Evolutionary conservation across 129 eudicot genomes (phyloP), one percentile per base, ranked within the genome.

Genomic region (Pulicaria dysenterica): DNA sequence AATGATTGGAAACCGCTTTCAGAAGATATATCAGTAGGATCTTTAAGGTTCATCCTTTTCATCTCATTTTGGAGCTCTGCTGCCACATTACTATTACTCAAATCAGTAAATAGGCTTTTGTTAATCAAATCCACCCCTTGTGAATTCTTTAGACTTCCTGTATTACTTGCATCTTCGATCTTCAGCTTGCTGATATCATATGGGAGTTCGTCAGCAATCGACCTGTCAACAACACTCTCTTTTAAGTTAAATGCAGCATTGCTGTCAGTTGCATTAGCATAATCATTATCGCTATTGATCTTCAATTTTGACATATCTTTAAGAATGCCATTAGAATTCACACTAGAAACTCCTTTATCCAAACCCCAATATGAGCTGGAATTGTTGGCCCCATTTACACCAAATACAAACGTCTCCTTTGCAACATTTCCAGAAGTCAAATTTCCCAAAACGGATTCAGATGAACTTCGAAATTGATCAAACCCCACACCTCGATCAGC

Each of bases 31-130:
- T 58, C 75, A 6, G 13, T 43, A 3, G 41, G 16, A 40, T 81
- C 86, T 65, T 74, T 56, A 45, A 86, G 67, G 62, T 84, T 83
- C 85, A 91, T 77, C 43, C 79, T 84, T 73, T 78, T 75, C 86
- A 84, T 78, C 83, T 88, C 86, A 75, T 72, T 77, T 7, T 82
- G 83, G 8, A 89, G 74, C 43, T 77, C 85, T 34, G 24, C 64
- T 8, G 56, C 74, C 59, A 69, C 53, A 69, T 62, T 65, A 37
- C 59, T 73, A 58, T 81, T 71, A 58, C 51, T 15, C 46, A 47
- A 37, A 47, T 14, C 12, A n/a, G 57, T 50, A 47, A 69, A 72
- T 45, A 57, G 53, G 47, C 51, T 70, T 8, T 66, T 42, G 61
- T 39, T 69, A 58, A 67, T 7, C 43, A 31, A n/a, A 53, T 47